Evolutionary conservation across 805 yeast species (phyloP).

Genomic region (Kodamaea jinghongensis): DNA sequence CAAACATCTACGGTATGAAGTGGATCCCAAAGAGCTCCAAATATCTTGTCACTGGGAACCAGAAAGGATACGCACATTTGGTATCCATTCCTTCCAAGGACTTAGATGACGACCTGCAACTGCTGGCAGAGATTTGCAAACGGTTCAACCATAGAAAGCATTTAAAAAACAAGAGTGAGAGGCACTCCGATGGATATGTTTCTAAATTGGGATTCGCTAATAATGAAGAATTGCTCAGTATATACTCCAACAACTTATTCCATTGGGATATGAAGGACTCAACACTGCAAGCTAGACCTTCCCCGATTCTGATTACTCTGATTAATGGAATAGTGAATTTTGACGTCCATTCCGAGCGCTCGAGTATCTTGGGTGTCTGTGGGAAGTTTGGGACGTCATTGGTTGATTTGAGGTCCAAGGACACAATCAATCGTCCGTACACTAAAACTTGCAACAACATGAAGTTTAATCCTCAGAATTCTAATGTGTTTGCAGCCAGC

Average conservation of each 20-base stretch:
- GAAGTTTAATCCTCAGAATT: slow-evolving; percentile 43
- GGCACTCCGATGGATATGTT: slow-evolving; percentile 18
- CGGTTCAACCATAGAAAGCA: slow-evolving; percentile 78
- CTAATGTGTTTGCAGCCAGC: slow-evolving; percentile 62
- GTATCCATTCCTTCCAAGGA: slow-evolving; percentile 57
- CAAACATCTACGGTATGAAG: slow-evolving; percentile 50
- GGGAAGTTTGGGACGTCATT: slow-evolving; percentile 74
- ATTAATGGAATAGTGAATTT: slow-evolving; percentile 50
- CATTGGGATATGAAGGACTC: slow-evolving; percentile 69
- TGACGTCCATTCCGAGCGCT: slow-evolving; percentile 22
- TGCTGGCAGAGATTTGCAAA: slow-evolving; percentile 70
- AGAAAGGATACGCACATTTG: slow-evolving; percentile 70
- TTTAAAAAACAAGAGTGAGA: slow-evolving; percentile 30
- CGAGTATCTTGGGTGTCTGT: slow-evolving; percentile 59
- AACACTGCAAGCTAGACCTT: slow-evolving; percentile 38
- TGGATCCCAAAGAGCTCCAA: slow-evolving; percentile 48
- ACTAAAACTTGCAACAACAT: slow-evolving; percentile 5
- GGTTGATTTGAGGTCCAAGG: slow-evolving; percentile 56
- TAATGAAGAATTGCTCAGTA: slow-evolving; percentile 51
- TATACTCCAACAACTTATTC: slow-evolving; percentile 68
- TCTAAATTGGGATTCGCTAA: slow-evolving; percentile 26
- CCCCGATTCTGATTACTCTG: slow-evolving; percentile 54
- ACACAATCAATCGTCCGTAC: slow-evolving; percentile 2
- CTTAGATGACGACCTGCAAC: slow-evolving; percentile 21
- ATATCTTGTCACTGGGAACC: slow-evolving; percentile 68